phyloP scores from a whole-genome alignment of 2,329 filamentous ascomycete species.

The Trichoderma aggressivum region DNA sequence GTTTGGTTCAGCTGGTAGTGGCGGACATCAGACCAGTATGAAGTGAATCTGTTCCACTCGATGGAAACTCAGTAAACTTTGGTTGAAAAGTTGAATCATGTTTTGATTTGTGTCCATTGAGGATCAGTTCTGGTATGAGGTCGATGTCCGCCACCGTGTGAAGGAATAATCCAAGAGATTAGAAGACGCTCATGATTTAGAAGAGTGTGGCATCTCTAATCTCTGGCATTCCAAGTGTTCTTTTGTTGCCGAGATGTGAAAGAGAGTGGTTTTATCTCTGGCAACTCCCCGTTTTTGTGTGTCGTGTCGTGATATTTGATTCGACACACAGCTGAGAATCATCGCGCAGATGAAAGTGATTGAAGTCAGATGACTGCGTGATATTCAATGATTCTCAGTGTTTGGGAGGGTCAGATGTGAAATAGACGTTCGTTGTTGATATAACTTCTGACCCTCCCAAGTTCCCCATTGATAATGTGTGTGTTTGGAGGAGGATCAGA shows the following conservation, averaged over 20 bases:
- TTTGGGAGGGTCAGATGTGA: not conserved
- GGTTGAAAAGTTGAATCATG: not conserved
- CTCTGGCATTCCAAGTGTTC: not conserved
- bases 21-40: not conserved
- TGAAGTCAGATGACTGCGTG: not conserved
- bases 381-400: not conserved
- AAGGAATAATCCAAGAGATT: not conserved
- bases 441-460: not conserved
- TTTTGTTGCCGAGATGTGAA: not conserved
- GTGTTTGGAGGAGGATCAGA: not conserved
- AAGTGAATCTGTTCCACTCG: not conserved
- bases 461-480: not conserved
- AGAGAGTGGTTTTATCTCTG: not conserved
- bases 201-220: not conserved
- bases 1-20: not conserved
- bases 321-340: not conserved
- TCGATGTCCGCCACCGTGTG: not conserved
- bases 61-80: not conserved
- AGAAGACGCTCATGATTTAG: not conserved
- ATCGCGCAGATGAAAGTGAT: not conserved
- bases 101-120: not conserved
- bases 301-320: not conserved
- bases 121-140: not conserved
- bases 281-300: slow-evolving; percentile 1
- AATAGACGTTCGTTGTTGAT: not conserved